Conservation (phyloP, 176 grass and related monocot species). For the Cymbopogon citratus region DNA sequence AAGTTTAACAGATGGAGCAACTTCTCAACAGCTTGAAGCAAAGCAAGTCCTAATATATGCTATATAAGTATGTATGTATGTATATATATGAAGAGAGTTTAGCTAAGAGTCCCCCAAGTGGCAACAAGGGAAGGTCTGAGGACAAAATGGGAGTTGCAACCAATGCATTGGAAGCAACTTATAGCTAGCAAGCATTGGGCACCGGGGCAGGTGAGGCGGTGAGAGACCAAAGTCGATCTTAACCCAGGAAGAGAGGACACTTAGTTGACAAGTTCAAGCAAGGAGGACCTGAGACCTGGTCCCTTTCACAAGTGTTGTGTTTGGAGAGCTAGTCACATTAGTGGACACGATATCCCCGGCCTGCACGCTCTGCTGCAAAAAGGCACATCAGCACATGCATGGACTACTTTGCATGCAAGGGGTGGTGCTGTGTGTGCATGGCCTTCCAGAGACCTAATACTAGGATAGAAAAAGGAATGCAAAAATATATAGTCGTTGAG, state of each 20-base stretch:
- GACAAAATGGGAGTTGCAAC: background rate
- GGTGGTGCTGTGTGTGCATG: background rate
- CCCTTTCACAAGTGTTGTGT: conserved; percentile 29
- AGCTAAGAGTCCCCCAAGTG: background rate
- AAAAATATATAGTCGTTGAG: background rate
- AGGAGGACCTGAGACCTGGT: conserved; percentile 6
- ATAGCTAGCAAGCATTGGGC: conserved; percentile 14
- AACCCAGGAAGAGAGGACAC: background rate
- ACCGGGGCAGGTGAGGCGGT: conserved; percentile 15
- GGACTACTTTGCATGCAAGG: background rate
- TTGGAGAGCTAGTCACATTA: conserved; percentile 14
- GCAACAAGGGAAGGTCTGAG: no score
- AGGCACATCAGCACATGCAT: background rate
- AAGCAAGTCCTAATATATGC: background rate
- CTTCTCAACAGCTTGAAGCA: background rate
- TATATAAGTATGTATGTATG: no score
- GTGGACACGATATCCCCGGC: background rate
- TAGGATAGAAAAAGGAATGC: background rate
- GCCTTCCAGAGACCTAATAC: background rate
- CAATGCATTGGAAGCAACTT: conserved; percentile 3
- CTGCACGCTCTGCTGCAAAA: background rate
- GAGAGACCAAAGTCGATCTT: conserved; percentile 12
- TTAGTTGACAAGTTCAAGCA: conserved; percentile 46
- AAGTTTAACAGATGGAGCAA: background rate
- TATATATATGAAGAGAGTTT: background rate